Evolutionary conservation across 768 basidiomycete species (phyloP).

Genomic region (Cystofilobasidium macerans): DNA sequence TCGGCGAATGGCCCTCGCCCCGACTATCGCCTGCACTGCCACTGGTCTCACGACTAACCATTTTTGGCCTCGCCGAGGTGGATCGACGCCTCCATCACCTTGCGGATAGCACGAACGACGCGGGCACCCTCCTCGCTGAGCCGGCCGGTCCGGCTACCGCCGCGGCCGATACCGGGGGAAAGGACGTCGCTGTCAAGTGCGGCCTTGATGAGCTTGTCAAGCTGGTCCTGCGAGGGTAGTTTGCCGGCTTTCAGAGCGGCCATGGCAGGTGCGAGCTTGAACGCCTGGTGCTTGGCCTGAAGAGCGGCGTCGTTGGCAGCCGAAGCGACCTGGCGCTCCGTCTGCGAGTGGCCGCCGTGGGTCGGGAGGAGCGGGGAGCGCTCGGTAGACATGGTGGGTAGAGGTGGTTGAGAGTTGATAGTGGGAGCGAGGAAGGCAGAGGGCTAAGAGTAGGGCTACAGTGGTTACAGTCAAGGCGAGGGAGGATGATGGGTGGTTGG

Average conservation of each 20-base stretch:
- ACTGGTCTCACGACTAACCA: conserved; percentile 22
- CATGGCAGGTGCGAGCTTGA: conserved; percentile 13
- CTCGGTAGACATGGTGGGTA: conserved; percentile 19
- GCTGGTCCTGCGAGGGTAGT: conserved; percentile 20
- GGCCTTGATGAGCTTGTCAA: conserved; percentile 12
- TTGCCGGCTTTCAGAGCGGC: conserved; percentile 24
- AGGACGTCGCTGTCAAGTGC: conserved; percentile 23
- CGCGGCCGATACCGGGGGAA: conserved; percentile 17
- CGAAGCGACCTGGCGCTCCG: neutral
- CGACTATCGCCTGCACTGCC: too few species aligned
- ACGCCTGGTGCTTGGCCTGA: neutral
- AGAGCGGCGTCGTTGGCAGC: neutral
- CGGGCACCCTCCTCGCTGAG: conserved; percentile 35
- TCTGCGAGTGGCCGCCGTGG: conserved; percentile 1
- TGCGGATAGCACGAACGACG: conserved; percentile 35
- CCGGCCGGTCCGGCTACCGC: conserved; percentile 33
- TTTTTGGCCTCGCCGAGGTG: conserved; percentile 40
- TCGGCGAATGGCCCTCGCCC: too few species aligned
- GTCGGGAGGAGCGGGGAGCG: conserved; percentile 23
- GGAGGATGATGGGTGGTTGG: too few species aligned
- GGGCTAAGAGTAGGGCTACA: neutral
- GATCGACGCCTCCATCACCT: conserved; percentile 33
- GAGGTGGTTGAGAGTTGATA: conserved; percentile 2
- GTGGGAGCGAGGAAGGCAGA: neutral
- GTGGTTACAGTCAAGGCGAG: too few species aligned